phyloP scores from a whole-genome alignment of 2,329 filamentous ascomycete species.

The Pochonia chlamydosporia region DNA sequence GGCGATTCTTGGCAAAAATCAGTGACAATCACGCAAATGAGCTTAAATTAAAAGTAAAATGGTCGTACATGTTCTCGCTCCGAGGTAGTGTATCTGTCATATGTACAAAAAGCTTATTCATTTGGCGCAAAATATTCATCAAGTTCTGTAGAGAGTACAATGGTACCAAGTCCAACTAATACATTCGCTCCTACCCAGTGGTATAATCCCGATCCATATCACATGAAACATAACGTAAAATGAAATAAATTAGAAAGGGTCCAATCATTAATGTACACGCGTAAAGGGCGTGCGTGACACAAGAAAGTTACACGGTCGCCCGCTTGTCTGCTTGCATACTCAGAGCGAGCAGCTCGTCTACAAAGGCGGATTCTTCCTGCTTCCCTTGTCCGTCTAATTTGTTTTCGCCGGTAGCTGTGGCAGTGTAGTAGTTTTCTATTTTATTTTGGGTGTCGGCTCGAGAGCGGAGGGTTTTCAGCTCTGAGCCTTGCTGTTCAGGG shows the following conservation, averaged over 20 bases:
- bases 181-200: not conserved
- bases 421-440: constrained; percentile 6
- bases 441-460: constrained; percentile 1
- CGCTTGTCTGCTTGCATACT: constrained; percentile 13
- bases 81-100: too few species aligned
- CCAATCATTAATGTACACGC: not conserved
- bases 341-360: constrained; percentile 16
- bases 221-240: too few species aligned
- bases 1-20: too few species aligned
- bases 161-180: too few species aligned
- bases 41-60: too few species aligned
- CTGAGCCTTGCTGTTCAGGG: not conserved
- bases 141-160: too few species aligned
- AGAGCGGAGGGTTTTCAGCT: not conserved
- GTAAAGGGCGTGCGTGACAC: not conserved
- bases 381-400: not conserved
- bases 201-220: not conserved
- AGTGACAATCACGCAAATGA: too few species aligned
- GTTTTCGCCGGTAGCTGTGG: constrained; percentile 9
- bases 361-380: constrained; percentile 10
- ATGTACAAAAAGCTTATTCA: too few species aligned
- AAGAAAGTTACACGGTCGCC: not conserved
- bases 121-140: too few species aligned
- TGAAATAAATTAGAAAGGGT: not conserved
- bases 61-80: too few species aligned